Evolutionary conservation across 768 basidiomycete species (phyloP).

Genomic region (Tubosaeta sp.): DNA sequence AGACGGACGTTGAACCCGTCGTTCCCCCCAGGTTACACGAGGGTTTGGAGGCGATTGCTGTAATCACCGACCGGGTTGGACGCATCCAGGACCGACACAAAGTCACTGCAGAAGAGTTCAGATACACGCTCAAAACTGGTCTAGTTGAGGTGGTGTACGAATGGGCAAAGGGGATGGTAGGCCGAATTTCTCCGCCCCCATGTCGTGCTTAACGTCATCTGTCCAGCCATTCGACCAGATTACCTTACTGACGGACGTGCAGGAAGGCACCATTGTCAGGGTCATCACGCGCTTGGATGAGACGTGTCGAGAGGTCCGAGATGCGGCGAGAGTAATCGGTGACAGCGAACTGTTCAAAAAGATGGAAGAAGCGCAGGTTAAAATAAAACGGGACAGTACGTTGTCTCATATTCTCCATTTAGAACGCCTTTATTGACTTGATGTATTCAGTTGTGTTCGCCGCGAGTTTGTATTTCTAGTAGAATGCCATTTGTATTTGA

Average conservation of each 20-base stretch:
- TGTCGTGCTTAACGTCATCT: not conserved
- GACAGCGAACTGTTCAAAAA: constrained; percentile 95
- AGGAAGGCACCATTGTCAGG: constrained; percentile 95
- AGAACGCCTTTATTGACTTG: constrained; percentile 4
- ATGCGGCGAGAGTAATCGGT: constrained; percentile 95
- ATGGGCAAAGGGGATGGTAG: constrained; percentile 98
- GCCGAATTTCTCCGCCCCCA: constrained; percentile 17
- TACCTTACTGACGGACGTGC: constrained; percentile 85
- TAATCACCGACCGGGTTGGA: constrained; percentile 74
- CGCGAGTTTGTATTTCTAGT: constrained; percentile 80
- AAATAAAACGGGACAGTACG: constrained; percentile 96
- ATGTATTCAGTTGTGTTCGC: constrained; percentile 69
- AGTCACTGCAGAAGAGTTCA: constrained; percentile 75
- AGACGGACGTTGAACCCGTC: constrained; percentile 84
- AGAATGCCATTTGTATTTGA: not conserved
- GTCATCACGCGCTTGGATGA: constrained; percentile 95
- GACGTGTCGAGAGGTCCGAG: constrained; percentile 93
- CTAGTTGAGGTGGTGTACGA: constrained; percentile 96
- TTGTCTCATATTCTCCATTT: constrained; percentile 16
- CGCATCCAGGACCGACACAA: constrained; percentile 76
- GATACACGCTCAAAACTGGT: constrained; percentile 80
- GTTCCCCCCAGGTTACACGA: constrained; percentile 76
- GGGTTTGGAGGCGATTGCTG: constrained; percentile 74
- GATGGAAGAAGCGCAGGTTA: constrained; percentile 92
- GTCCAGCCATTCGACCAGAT: constrained; percentile 93